Base-by-base conservation (phyloP, 306 rosid species). In the Cicer bijugum region DNA sequence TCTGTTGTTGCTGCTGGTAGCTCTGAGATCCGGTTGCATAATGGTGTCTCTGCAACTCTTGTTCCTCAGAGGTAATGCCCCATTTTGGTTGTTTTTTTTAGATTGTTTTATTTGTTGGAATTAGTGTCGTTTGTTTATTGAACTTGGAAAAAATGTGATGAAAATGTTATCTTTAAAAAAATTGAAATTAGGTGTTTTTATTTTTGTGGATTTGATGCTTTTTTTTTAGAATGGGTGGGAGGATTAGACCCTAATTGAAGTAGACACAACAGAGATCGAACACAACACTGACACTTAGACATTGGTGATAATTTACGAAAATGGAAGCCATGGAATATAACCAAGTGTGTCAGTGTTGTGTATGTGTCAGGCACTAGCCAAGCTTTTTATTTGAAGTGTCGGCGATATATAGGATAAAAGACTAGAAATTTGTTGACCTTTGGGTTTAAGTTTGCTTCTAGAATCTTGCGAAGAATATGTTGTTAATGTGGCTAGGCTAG, bases 21-120 rank as follows among this genome's bases (percentile, higher is more conserved):
- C 82, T 84, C 89, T 76, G 92, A 88, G 97, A 91, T 92, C 97
- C 89, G 91, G 38, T 87, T 91, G 19, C 89, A 86, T 10, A 90
- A 89, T 28, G 97, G 89, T 17, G 89, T 87, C 46, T 81, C 93
- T 19, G 89, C 97, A 0, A 78, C 73, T 57, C 83, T 80, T 67
- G 83, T 73, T 67, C 83, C 83, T 73, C 83, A 80, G 70, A 80
- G 83, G 83, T 80, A 72, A 12, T 4, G 8, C 37, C 78, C 55
- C 59, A 7, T 69, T 78, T 48, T 38, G 40, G 45, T 51, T 62
- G 12, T 8, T 59, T 20, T 12, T 12, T 61, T 71, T 61, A 45
- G 35, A 43, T n/a, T 70, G 40, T 39, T 61, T 50, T 40, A 8
- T 51, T 53, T 64, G 47, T 37, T 60, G 2, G n/a, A 47, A 40